phyloP scores from a whole-genome alignment of 805 yeast species.

The Priceomyces carsonii region DNA sequence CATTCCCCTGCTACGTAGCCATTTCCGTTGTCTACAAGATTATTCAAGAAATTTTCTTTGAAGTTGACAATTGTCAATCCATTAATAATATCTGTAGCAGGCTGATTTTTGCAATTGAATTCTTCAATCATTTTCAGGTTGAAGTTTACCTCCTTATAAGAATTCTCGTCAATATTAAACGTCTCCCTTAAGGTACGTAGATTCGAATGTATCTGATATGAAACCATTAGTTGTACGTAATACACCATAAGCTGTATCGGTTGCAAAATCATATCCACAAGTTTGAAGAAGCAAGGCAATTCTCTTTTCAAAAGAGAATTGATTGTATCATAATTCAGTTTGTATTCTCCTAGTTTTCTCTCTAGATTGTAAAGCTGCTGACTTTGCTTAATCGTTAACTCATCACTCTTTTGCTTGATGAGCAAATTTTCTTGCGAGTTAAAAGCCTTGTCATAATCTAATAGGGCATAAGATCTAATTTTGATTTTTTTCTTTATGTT shows the following conservation, averaged over 20 bases:
- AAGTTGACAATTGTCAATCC: conserved; percentile 22
- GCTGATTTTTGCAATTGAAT: conserved; percentile 9
- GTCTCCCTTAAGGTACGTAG: conserved; percentile 17
- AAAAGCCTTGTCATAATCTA: conserved; percentile 38
- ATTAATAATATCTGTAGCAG: conserved; percentile 15
- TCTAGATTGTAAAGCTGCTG: conserved; percentile 23
- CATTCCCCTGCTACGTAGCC: neutral
- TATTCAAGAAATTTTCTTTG: conserved; percentile 18
- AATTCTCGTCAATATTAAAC: conserved; percentile 11
- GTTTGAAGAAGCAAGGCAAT: conserved; percentile 43
- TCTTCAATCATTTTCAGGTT: conserved; percentile 8
- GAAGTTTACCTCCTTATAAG: conserved; percentile 2
- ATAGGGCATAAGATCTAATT: conserved; percentile 31
- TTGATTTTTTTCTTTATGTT: conserved; percentile 26
- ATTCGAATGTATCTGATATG: conserved; percentile 28
- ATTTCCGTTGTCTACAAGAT: conserved; percentile 7
- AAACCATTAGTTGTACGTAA: conserved; percentile 36
- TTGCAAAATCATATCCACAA: conserved; percentile 29
- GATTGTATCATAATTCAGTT: conserved; percentile 29
- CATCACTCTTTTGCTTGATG: conserved; percentile 39
- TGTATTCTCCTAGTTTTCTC: conserved; percentile 24
- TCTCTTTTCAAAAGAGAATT: conserved; percentile 46
- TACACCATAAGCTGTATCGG: conserved; percentile 34
- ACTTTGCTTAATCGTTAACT: conserved; percentile 28
- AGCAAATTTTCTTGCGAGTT: conserved; percentile 27